Evolutionary conservation across 2,329 filamentous ascomycete species (phyloP).

Genomic region (Apiospora malaysiana): DNA sequence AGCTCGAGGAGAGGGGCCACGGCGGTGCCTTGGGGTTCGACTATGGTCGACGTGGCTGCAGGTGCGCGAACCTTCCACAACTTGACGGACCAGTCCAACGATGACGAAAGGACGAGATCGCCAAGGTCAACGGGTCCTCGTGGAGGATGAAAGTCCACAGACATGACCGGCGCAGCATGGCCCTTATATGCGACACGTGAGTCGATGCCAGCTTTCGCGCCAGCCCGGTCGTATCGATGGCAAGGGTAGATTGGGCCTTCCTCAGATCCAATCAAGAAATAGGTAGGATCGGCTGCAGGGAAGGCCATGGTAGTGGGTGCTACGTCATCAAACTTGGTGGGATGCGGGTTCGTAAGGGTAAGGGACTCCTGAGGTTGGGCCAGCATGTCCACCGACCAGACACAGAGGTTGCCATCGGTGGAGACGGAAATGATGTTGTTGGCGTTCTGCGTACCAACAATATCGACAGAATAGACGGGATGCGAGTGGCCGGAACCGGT

Average conservation of each 20-base stretch:
- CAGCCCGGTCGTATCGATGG: conserved; percentile 95
- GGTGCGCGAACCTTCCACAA: conserved; percentile 92
- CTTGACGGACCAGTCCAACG: conserved; percentile 96
- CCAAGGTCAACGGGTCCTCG: conserved; percentile 92
- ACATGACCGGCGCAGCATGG: conserved; percentile 94
- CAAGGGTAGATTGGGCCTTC: conserved; percentile 97
- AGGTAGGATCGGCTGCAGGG: conserved; percentile 92
- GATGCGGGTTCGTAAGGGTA: conserved; percentile 82
- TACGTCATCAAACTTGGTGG: conserved; percentile 91
- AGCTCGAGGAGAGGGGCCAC: conserved; percentile 86
- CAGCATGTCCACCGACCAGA: conserved; percentile 98
- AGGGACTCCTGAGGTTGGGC: conserved; percentile 95
- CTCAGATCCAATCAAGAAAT: conserved; percentile 96
- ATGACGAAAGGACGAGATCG: conserved; percentile 90
- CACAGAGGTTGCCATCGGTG: conserved; percentile 94
- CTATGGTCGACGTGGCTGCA: conserved; percentile 70
- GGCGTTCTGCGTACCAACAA: conserved; percentile 97
- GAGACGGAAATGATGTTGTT: conserved; percentile 98
- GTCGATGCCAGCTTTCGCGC: conserved; percentile 95
- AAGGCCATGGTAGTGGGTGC: conserved; percentile 95
- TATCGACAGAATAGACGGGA: conserved; percentile 92
- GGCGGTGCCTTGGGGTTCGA: conserved; percentile 50
- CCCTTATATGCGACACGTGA: conserved; percentile 85
- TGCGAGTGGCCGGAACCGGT: conserved; percentile 96
- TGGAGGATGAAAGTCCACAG: conserved; percentile 91